These are phyloP conservation scores for Ormosia semicastrata DNA, from an alignment of 306 rosid genomes.

Conservation along the genomic window DNA sequence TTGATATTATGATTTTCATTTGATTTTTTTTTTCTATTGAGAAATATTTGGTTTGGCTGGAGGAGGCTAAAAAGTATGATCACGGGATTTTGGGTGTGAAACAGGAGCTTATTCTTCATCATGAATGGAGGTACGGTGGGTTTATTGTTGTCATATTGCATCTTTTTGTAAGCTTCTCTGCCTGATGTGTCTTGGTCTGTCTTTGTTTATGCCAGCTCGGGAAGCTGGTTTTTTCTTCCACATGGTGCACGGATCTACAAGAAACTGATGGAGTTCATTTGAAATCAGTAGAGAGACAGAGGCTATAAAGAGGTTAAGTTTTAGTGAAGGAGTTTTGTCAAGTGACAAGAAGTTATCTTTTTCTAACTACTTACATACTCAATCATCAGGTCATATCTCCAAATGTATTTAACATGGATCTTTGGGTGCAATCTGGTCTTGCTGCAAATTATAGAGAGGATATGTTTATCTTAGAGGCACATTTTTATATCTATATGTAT, in stretches of 20 bases:
- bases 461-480: constrained; percentile 93
- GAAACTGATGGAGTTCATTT: constrained; percentile 73
- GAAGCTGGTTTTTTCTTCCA: constrained; percentile 99
- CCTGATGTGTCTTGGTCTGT: constrained; percentile 10
- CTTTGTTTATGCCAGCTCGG: constrained; percentile 64
- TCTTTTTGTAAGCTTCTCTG: constrained; percentile 16
- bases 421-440: constrained; percentile 95
- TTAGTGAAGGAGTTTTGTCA: constrained; percentile 22
- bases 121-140: constrained; percentile 73
- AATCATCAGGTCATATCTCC: constrained; percentile 82
- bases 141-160: constrained; percentile 11
- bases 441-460: constrained; percentile 91
- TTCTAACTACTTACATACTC: constrained; percentile 24
- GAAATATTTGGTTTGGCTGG: constrained; percentile 64
- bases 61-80: constrained; percentile 95
- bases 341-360: background rate
- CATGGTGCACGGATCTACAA: constrained; percentile 82
- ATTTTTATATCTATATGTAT: background rate
- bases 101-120: constrained; percentile 89
- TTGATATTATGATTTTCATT: constrained; percentile 19
- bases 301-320: constrained; percentile 86
- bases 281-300: constrained; percentile 72
- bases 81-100: constrained; percentile 87
- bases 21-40: constrained; percentile 30
- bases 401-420: constrained; percentile 89